Evolutionary conservation across 768 basidiomycete genomes (phyloP).

Genomic region (Mycena galericulata): DNA sequence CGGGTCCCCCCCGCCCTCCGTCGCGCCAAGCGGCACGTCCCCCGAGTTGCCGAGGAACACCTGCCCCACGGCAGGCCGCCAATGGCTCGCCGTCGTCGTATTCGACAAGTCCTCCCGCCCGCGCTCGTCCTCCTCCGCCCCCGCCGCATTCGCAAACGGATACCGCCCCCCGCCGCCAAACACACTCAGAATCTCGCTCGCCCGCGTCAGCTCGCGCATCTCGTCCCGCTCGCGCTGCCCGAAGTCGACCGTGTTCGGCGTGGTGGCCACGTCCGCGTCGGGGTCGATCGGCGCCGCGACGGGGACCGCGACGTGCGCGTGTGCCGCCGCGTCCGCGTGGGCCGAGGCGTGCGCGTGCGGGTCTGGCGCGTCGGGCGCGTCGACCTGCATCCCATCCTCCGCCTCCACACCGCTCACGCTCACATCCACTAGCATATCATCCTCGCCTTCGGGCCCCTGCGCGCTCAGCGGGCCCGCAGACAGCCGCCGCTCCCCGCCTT

Average conservation of each 20-base stretch:
- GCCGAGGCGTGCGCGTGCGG: slow-evolving; percentile 16
- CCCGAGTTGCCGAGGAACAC: slow-evolving; percentile 86
- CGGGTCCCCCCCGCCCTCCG: slow-evolving; percentile 47
- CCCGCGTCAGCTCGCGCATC: slow-evolving; percentile 88
- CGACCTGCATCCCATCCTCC: neutral
- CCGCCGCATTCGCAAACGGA: neutral
- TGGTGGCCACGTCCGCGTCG: slow-evolving; percentile 24
- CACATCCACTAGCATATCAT: too few species aligned
- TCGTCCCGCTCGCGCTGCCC: slow-evolving; percentile 88
- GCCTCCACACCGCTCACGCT: slow-evolving; percentile 8
- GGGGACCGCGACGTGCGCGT: slow-evolving; percentile 12
- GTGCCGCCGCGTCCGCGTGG: slow-evolving; percentile 14
- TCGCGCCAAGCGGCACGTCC: slow-evolving; percentile 71
- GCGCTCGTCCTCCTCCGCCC: slow-evolving; percentile 13
- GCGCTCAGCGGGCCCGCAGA: too few species aligned
- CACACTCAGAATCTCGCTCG: slow-evolving; percentile 77
- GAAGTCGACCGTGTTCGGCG: slow-evolving; percentile 80
- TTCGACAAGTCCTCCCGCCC: slow-evolving; percentile 38
- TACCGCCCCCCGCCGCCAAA: slow-evolving; percentile 1
- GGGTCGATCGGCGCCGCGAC: slow-evolving; percentile 21
- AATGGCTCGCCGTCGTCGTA: slow-evolving; percentile 54
- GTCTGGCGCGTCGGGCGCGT: slow-evolving; percentile 7
- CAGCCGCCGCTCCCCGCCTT: slow-evolving; percentile 42
- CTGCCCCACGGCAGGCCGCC: slow-evolving; percentile 72
- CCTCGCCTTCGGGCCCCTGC: too few species aligned